Conservation (phyloP, 148 eudicot genomes). For the Vaccinium darrowii region DNA sequence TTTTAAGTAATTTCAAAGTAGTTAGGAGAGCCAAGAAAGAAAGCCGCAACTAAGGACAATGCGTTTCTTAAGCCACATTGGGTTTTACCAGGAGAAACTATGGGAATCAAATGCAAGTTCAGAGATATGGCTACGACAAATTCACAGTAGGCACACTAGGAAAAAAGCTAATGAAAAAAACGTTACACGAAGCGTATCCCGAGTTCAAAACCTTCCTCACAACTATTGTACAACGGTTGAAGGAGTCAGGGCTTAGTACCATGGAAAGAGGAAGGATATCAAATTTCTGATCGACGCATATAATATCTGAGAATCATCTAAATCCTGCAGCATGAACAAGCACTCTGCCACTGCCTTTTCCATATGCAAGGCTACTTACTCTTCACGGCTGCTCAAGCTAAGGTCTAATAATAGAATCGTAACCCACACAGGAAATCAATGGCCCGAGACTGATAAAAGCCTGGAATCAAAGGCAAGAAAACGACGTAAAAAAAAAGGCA, state of each 20-base stretch:
- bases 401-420: not conserved
- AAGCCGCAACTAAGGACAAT: not conserved
- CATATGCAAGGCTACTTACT: not conserved
- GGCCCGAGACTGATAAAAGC: not conserved
- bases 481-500: too few relatives aligned
- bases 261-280: not conserved
- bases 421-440: not conserved
- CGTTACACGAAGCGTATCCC: too few relatives aligned
- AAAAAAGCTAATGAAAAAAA: not conserved
- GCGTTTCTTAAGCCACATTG: not conserved
- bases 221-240: not conserved
- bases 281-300: not conserved
- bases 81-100: not conserved
- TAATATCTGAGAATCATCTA: not conserved
- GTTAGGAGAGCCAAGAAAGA: not conserved
- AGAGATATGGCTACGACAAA: not conserved
- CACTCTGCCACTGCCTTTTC: not conserved
- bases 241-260: not conserved
- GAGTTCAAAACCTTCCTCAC: not conserved
- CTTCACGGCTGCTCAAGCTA: constrained; percentile 7
- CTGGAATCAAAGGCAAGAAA: not conserved
- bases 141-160: too few relatives aligned
- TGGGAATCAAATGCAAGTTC: not conserved
- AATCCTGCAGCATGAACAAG: not conserved
- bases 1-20: not conserved